Conservation (phyloP, 805 yeast genomes). For the Saccharomycopsis lassenensis region DNA sequence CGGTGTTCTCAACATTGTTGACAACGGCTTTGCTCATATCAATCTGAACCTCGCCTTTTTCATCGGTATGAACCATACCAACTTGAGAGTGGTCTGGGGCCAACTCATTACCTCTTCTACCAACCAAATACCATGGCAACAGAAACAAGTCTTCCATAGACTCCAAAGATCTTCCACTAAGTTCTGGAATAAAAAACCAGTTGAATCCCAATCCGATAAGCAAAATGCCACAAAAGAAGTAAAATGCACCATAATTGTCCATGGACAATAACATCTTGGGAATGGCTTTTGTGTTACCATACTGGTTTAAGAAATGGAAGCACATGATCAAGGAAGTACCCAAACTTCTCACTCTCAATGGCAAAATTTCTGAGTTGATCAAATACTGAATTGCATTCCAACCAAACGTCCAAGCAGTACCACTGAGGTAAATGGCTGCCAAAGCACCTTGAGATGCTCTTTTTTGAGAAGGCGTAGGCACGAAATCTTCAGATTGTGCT, state of each 20-base stretch:
- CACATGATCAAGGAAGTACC: slow-evolving; percentile 44
- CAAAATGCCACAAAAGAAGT: slow-evolving; percentile 36
- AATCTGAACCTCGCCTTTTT: slow-evolving; percentile 14
- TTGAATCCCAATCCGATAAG: slow-evolving; percentile 33
- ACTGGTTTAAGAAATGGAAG: slow-evolving; percentile 46
- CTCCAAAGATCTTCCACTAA: slow-evolving; percentile 40
- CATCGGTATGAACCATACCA: slow-evolving; percentile 19
- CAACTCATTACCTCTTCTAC: slow-evolving; percentile 40
- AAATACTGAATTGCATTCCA: slow-evolving; percentile 47
- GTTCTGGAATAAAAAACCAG: slow-evolving; percentile 42
- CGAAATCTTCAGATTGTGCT: slow-evolving; percentile 26
- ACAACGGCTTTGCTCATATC: slow-evolving; percentile 13
- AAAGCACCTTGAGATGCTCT: slow-evolving; percentile 37
- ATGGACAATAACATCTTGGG: slow-evolving; percentile 39
- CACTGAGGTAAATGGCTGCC: slow-evolving; percentile 38
- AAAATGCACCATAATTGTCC: slow-evolving; percentile 40
- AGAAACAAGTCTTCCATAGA: slow-evolving; percentile 40
- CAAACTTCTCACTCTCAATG: slow-evolving; percentile 37
- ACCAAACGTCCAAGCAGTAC: slow-evolving; percentile 50
- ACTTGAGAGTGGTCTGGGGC: slow-evolving; percentile 42
- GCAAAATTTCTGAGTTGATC: slow-evolving; percentile 44
- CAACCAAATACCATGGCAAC: slow-evolving; percentile 48
- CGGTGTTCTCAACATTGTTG: slow-evolving; percentile 5
- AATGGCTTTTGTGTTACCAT: slow-evolving; percentile 44
- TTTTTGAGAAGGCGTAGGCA: slow-evolving; percentile 24